Percentiles rank a stretch among this genome's conserved stretches.
Conservation (phyloP, 768 basidiomycete genomes). For the Calocybe cyanea region DNA sequence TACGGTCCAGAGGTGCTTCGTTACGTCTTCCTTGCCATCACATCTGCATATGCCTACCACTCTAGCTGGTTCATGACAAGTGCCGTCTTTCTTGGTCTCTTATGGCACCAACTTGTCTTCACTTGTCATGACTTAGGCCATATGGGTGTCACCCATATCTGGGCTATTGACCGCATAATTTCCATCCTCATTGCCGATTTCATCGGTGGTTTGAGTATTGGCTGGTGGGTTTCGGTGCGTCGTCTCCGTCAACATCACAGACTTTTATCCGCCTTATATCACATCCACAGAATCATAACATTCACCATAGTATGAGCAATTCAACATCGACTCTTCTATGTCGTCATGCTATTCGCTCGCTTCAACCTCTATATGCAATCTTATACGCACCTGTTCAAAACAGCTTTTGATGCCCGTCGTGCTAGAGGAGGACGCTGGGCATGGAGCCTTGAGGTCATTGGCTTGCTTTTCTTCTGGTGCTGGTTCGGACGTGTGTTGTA, state of each 20-base stretch:
- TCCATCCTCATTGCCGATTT: constrained; percentile 81
- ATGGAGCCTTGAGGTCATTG: constrained; percentile 71
- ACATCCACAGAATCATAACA: constrained; percentile 58
- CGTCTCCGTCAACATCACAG: constrained; percentile 1
- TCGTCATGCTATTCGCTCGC: constrained; percentile 84
- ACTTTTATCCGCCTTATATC: constrained; percentile 8
- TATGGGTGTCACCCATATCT: constrained; percentile 87
- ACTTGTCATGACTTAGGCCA: constrained; percentile 94
- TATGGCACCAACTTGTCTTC: constrained; percentile 96
- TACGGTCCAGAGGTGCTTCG: constrained; percentile 89
- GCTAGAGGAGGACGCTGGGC: constrained; percentile 73
- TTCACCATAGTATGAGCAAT: constrained; percentile 39
- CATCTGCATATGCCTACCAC: constrained; percentile 60
- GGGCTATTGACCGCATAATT: constrained; percentile 74
- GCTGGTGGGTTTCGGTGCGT: constrained; percentile 98
- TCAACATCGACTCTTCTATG: constrained; percentile 92
- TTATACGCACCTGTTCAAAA: constrained; percentile 69
- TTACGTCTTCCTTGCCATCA: constrained; percentile 59
- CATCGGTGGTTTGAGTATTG: constrained; percentile 89
- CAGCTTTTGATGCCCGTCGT: constrained; percentile 59
- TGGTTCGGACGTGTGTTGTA: constrained; percentile 79
- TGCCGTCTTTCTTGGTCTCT: constrained; percentile 77
- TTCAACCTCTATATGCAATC: constrained; percentile 94
- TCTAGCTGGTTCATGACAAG: constrained; percentile 66
- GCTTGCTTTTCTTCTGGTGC: constrained; percentile 79